phyloP scores from a whole-genome alignment of 371 early-diverging fungal genomes.

The Circinella umbellata region DNA sequence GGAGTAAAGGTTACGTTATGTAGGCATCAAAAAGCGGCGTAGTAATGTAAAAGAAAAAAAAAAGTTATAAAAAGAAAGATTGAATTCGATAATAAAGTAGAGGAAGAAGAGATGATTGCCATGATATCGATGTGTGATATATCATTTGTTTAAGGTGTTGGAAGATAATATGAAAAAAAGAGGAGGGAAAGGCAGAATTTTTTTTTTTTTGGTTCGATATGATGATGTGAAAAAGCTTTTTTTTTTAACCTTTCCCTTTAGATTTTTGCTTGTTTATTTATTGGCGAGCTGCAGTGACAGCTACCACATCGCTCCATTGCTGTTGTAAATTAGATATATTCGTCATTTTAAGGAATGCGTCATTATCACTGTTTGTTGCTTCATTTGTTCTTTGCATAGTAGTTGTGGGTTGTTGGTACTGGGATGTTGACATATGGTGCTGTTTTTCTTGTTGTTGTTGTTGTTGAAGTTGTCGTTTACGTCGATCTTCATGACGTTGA shows the following conservation, averaged over 20 bases:
- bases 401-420: too few species aligned
- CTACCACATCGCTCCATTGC: not conserved
- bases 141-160: too few species aligned
- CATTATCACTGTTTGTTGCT: not conserved
- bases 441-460: slow-evolving; percentile 24
- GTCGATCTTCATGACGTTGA: slow-evolving; percentile 47
- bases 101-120: too few species aligned
- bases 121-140: too few species aligned
- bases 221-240: not conserved
- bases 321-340: not conserved
- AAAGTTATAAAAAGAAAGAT: not conserved
- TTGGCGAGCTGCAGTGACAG: not conserved
- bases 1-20: not conserved
- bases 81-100: not conserved
- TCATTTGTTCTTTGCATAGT: not conserved
- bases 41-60: not conserved
- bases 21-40: slow-evolving; percentile 1
- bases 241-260: too few species aligned
- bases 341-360: not conserved
- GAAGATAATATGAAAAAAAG: too few species aligned
- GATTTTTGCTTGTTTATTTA: not conserved
- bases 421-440: not conserved
- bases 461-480: slow-evolving; percentile 31
- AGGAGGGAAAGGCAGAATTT: too few species aligned
- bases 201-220: too few species aligned